Evolutionary conservation across 2,329 filamentous ascomycete species (phyloP).

Genomic region (Diaporthe aspalathi): DNA sequence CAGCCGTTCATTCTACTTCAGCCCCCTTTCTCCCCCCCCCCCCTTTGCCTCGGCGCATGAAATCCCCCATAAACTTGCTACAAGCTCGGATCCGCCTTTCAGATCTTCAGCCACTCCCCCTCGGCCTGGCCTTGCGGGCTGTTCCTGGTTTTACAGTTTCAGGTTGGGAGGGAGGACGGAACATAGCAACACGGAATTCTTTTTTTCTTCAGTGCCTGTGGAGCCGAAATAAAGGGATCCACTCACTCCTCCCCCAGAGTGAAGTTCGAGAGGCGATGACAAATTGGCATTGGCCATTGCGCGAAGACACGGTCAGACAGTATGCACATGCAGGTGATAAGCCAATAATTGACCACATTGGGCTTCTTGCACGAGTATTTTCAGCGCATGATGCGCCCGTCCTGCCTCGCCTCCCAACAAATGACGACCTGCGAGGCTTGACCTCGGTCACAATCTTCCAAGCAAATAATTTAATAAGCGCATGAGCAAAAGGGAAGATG

Average conservation of each 20-base stretch:
- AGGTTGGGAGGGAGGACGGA: slow-evolving; percentile 1
- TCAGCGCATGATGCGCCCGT: slow-evolving; percentile 1
- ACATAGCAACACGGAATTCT: slow-evolving; percentile 10
- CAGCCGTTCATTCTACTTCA: background rate
- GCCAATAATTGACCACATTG: slow-evolving; percentile 7
- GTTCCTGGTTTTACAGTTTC: slow-evolving; percentile 24
- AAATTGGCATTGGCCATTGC: slow-evolving; percentile 9
- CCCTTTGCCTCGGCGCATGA: slow-evolving; percentile 1
- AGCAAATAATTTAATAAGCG: slow-evolving; percentile 10
- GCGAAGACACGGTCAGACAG: background rate
- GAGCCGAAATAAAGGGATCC: slow-evolving; percentile 4
- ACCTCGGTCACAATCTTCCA: background rate
- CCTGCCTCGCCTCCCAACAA: background rate
- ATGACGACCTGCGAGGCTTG: background rate
- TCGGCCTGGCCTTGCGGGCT: slow-evolving; percentile 11
- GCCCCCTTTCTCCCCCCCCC: background rate
- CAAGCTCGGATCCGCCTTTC: slow-evolving; percentile 7
- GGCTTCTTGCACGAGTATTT: slow-evolving; percentile 3
- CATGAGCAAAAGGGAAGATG: background rate
- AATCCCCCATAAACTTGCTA: slow-evolving; percentile 23
- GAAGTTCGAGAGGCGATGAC: slow-evolving; percentile 5
- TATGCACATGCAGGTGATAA: background rate
- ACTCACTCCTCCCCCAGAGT: background rate
- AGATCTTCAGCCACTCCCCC: slow-evolving; percentile 12
- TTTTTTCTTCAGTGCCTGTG: slow-evolving; percentile 12